Percentiles rank a stretch among this genome's conserved stretches.
Evolutionary conservation across 352 stramenopile genomes (phyloP).

Genomic region (Pythium sukuiense): DNA sequence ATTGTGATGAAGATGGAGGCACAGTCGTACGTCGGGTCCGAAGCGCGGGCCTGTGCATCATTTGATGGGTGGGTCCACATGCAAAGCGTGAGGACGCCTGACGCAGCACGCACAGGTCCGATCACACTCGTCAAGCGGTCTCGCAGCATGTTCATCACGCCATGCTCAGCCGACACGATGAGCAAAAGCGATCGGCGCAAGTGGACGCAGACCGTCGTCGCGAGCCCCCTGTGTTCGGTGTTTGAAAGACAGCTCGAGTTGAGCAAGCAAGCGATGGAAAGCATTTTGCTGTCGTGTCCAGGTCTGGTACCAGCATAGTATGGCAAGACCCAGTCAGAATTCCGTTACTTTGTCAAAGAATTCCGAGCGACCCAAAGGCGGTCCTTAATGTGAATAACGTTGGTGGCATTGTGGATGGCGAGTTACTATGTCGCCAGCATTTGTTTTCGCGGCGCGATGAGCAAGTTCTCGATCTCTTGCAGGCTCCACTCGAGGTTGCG

Average conservation of each 20-base stretch:
- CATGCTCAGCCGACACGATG: background rate
- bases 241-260: too few relatives aligned
- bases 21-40: background rate
- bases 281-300: too few relatives aligned
- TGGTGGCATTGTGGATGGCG: too few relatives aligned
- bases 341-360: too few relatives aligned
- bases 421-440: background rate
- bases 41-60: background rate
- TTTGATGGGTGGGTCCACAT: background rate
- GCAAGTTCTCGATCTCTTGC: constrained; percentile 17
- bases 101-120: background rate
- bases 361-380: too few relatives aligned
- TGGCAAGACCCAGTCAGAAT: too few relatives aligned
- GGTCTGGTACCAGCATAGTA: too few relatives aligned
- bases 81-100: background rate
- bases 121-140: background rate
- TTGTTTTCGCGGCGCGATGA: background rate
- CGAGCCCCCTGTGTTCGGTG: too few relatives aligned
- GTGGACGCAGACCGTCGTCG: background rate
- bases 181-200: background rate
- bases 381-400: too few relatives aligned
- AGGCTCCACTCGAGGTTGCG: constrained; percentile 21
- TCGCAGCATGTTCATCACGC: background rate
- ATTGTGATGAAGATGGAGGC: background rate
- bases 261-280: too few relatives aligned